Conservation (phyloP, 768 basidiomycete genomes). For the Trametes maxima region DNA sequence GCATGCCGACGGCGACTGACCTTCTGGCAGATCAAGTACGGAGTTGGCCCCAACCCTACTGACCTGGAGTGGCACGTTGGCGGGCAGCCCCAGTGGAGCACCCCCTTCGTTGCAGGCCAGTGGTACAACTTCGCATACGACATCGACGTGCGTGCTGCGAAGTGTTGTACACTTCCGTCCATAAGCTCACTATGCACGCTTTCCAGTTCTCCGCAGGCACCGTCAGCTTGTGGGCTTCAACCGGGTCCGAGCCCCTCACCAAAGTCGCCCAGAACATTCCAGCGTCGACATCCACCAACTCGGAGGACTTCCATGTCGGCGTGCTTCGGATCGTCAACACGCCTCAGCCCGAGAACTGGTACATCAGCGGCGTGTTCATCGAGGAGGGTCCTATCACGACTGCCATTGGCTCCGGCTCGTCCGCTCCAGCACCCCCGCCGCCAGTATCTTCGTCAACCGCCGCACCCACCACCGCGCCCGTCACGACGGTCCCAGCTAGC, state of each 20-base stretch:
- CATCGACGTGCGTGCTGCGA: constrained; percentile 49
- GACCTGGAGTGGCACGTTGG: constrained; percentile 57
- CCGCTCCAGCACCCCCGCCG: constrained; percentile 11
- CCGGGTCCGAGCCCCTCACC: constrained; percentile 47
- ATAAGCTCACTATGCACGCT: background rate
- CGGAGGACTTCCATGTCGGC: constrained; percentile 62
- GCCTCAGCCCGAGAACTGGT: constrained; percentile 55
- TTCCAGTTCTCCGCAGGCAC: constrained; percentile 52
- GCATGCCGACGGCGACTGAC: background rate
- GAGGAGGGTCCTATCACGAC: constrained; percentile 61
- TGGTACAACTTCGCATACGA: constrained; percentile 74
- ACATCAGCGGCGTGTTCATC: constrained; percentile 61
- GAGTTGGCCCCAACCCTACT: constrained; percentile 50
- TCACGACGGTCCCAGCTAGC: constrained; percentile 16
- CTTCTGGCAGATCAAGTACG: constrained; percentile 52
- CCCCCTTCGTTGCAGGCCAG: constrained; percentile 50
- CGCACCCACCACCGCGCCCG: background rate
- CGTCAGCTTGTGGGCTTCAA: constrained; percentile 61
- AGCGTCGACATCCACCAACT: constrained; percentile 58
- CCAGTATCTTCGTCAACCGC: background rate
- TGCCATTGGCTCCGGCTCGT: constrained; percentile 42
- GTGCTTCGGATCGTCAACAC: constrained; percentile 57
- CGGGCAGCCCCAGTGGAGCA: constrained; percentile 50
- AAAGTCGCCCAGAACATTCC: constrained; percentile 51
- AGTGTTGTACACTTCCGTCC: background rate